These are phyloP conservation scores for Globisporangium barbulae DNA, from an alignment of 352 stramenopile species.

Conservation along the genomic window DNA sequence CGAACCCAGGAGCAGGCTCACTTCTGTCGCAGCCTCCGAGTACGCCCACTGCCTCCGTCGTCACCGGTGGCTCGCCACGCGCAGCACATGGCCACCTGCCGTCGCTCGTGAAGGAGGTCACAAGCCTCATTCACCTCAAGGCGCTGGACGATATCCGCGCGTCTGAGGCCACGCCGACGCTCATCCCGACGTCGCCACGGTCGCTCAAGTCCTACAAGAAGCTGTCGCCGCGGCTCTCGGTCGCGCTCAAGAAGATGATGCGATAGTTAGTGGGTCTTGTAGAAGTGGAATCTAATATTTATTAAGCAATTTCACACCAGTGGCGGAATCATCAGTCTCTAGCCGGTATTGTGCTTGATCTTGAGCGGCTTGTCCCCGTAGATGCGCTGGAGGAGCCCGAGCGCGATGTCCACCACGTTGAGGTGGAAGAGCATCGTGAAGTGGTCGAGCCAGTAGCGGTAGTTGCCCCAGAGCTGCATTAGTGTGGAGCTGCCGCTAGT, in stretches of 20 bases:
- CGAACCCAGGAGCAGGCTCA: background rate
- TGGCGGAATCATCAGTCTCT: background rate
- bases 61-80: background rate
- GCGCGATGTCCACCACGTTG: constrained; percentile 50
- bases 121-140: constrained; percentile 15
- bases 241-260: constrained; percentile 45
- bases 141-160: constrained; percentile 21
- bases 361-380: constrained; percentile 31
- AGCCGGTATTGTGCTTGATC: constrained; percentile 35
- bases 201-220: constrained; percentile 48
- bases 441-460: constrained; percentile 66
- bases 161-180: constrained; percentile 27
- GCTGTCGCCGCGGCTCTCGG: constrained; percentile 34
- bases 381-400: constrained; percentile 38
- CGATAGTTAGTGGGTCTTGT: constrained; percentile 13
- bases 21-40: constrained; percentile 15
- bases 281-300: constrained; percentile 1
- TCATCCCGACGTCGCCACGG: constrained; percentile 31
- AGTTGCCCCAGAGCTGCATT: constrained; percentile 14
- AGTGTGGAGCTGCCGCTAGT: constrained; percentile 9
- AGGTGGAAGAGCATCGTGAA: constrained; percentile 60
- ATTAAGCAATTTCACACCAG: background rate
- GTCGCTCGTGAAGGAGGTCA: constrained; percentile 15
- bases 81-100: constrained; percentile 2
- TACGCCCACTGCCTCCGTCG: background rate